These are phyloP conservation scores for Aurinia saxatilis DNA, from an alignment of 345 rosid species.

Conservation along the genomic window DNA sequence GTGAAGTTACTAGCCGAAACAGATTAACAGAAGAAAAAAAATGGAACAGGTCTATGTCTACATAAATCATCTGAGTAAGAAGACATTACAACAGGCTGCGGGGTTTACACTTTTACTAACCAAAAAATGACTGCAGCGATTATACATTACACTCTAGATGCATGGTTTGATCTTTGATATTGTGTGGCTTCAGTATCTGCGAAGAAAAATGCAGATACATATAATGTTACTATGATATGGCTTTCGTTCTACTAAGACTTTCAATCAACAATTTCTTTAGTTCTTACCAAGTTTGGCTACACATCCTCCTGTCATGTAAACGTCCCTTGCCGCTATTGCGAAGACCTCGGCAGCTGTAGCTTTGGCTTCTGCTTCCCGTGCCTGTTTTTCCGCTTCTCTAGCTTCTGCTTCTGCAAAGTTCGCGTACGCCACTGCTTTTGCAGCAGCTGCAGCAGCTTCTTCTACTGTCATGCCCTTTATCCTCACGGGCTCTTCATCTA, in stretches of 20 bases:
- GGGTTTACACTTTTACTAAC: conserved; percentile 8
- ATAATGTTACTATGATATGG: background rate
- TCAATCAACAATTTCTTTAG: background rate
- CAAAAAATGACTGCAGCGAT: background rate
- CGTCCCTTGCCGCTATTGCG: conserved; percentile 56
- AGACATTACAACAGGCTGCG: conserved; percentile 14
- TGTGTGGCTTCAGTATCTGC: conserved; percentile 2
- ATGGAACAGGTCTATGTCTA: background rate
- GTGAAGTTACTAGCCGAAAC: background rate
- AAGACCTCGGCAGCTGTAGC: conserved; percentile 75
- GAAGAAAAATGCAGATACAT: background rate
- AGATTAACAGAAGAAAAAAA: background rate
- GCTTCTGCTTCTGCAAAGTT: conserved; percentile 87
- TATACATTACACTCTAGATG: background rate
- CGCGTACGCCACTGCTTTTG: conserved; percentile 87
- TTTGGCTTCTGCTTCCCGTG: conserved; percentile 75
- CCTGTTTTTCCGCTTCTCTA: conserved; percentile 79
- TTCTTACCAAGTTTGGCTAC: conserved; percentile 33
- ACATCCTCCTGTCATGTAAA: conserved; percentile 39
- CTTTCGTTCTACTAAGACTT: background rate
- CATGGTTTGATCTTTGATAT: background rate
- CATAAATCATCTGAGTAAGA: background rate
- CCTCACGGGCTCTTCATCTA: conserved; percentile 54
- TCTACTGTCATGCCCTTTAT: conserved; percentile 62
- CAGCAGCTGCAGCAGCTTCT: conserved; percentile 90